These are phyloP conservation scores for Stachybotrys elegans DNA, from an alignment of 2,329 filamentous ascomycete genomes.

Conservation along the genomic window DNA sequence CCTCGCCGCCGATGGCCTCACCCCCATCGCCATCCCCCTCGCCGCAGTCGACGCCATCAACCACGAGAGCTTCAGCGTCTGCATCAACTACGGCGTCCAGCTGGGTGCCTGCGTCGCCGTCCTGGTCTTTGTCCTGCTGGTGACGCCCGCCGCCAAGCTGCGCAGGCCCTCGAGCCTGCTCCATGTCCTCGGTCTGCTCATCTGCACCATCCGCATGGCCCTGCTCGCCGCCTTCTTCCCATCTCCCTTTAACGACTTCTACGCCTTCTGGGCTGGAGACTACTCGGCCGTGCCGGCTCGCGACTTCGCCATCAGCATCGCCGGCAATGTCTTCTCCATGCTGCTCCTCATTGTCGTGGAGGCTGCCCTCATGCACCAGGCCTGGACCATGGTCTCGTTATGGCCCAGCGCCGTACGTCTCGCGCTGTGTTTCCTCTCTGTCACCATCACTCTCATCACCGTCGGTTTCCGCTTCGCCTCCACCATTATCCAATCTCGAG, in stretches of 20 bases:
- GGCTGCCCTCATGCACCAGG: constrained; percentile 44
- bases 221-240: constrained; percentile 56
- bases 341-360: constrained; percentile 41
- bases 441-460: constrained; percentile 25
- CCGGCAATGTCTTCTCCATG: constrained; percentile 35
- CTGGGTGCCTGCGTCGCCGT: constrained; percentile 64
- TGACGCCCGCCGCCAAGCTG: constrained; percentile 64
- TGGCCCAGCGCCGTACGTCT: constrained; percentile 34
- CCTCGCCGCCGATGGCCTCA: constrained; percentile 24
- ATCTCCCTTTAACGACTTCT: constrained; percentile 56
- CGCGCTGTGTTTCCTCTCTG: constrained; percentile 13
- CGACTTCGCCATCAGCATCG: constrained; percentile 31
- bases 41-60: constrained; percentile 25
- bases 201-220: constrained; percentile 55
- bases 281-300: constrained; percentile 37
- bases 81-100: constrained; percentile 65
- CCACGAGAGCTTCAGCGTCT: constrained; percentile 26
- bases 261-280: constrained; percentile 53
- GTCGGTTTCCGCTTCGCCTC: constrained; percentile 26
- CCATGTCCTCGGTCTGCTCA: constrained; percentile 55
- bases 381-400: constrained; percentile 45
- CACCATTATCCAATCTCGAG: constrained; percentile 29
- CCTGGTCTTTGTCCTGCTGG: constrained; percentile 58
- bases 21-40: constrained; percentile 25
- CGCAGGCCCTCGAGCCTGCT: constrained; percentile 59